These are phyloP conservation scores for Boletus rubropictus DNA, from an alignment of 768 basidiomycete species.

Conservation along the genomic window DNA sequence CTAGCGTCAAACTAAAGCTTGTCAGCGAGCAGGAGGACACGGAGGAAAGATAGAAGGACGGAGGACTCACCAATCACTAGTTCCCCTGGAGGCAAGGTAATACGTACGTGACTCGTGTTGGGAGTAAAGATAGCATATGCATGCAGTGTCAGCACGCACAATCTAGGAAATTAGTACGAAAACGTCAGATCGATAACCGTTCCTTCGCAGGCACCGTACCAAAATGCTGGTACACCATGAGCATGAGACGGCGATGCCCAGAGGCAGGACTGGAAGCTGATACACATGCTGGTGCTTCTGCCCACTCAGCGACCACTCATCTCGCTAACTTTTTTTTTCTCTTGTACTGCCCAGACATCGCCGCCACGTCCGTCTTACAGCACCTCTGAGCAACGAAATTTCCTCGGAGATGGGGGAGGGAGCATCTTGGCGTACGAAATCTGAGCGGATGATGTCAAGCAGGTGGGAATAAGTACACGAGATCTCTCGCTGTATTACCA, in stretches of 20 bases:
- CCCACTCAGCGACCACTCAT: conserved; percentile 27
- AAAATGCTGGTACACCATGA: conserved; percentile 6
- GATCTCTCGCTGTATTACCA: not conserved
- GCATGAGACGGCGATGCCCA: conserved; percentile 20
- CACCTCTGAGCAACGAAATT: not conserved
- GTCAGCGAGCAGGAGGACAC: conserved; percentile 4
- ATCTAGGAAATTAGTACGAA: conserved; percentile 11
- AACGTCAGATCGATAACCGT: conserved; percentile 12
- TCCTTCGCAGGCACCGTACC: conserved; percentile 12
- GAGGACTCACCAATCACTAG: conserved; percentile 10
- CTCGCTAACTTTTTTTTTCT: conserved; percentile 16
- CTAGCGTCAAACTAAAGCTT: conserved; percentile 19
- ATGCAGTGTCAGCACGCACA: conserved; percentile 17
- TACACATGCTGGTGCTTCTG: conserved; percentile 23
- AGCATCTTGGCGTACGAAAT: not conserved
- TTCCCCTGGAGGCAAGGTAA: conserved; percentile 25
- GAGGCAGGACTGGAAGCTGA: conserved; percentile 24
- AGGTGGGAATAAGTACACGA: conserved; percentile 6
- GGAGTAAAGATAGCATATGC: conserved; percentile 20
- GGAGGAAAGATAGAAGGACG: conserved; percentile 10
- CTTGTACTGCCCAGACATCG: conserved; percentile 14
- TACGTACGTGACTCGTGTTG: conserved; percentile 8
- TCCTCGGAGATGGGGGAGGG: conserved; percentile 22
- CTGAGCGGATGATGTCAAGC: conserved; percentile 1
- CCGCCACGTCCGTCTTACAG: conserved; percentile 1